Evolutionary conservation across 257 asterid species (phyloP), one percentile per base, ranked within the genome.

Genomic region (Gynochthodes officinalis): DNA sequence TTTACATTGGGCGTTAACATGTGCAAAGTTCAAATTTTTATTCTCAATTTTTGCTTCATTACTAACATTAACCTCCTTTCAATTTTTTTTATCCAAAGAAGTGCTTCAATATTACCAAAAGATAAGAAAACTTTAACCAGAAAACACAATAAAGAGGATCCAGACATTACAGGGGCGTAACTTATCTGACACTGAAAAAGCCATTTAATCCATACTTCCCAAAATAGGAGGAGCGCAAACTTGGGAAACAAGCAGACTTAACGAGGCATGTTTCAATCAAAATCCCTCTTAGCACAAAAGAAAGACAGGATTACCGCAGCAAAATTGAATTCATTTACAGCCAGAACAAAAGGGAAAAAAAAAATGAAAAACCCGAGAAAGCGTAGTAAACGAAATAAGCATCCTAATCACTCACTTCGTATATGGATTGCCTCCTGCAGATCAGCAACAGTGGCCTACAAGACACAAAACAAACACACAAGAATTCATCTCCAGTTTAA

Each of bases 371-470:
- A 74, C 46, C 55, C 77, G 28, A 28, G 4, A 53, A 0, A 48
- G 6, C 7, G 13, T 7, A 73, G 42, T 58, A 75, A n/a, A 78
- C 11, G 40, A 35, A 19, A 61, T 50, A 72, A 35, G 48, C 75
- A 71, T 5, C 40, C 0, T 5, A n/a, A 25, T 9, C 62, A 84
- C 97, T 84, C 72, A 94, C 99, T 91, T 77, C 85, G 76, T 73
- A 84, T 84, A 75, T 91, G 88, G 77, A 91, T 94, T 44, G 90
- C 93, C 73, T 87, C 98, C 89, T 88, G 98, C 86, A 94, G 84
- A 90, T 94, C 98, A 84, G 95, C 82, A 54, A 91, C 98, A 61
- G 97, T 89, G 32, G 93, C 95, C 98, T 94, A 83, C 83, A 81
- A 46, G 69, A 42, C 71, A 66, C 77, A 82, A 81, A 65, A 23